phyloP scores from a whole-genome alignment of 306 rosid genomes.

The Fragaria ananassa region DNA sequence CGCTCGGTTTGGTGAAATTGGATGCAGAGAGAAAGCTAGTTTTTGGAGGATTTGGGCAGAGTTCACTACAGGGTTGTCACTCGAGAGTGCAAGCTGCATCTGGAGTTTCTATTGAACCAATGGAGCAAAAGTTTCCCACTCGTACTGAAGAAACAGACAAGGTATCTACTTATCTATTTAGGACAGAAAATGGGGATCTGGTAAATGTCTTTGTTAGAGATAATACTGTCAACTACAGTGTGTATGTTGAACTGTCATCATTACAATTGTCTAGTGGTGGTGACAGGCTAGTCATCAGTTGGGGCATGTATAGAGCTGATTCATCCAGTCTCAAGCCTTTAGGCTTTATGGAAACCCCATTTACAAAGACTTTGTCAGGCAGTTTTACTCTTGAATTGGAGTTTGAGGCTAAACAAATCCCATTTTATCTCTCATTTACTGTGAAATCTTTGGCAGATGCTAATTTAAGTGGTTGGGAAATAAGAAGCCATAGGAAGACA shows the following conservation, averaged over 20 bases:
- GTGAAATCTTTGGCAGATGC: conserved; percentile 33
- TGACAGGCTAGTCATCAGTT: conserved; percentile 44
- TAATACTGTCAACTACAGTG: conserved; percentile 41
- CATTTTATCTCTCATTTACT: conserved; percentile 73
- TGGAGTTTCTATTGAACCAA: conserved; percentile 40
- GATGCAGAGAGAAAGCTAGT: conserved; percentile 30
- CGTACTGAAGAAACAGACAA: conserved; percentile 33
- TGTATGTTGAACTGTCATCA: conserved; percentile 54
- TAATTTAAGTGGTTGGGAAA: conserved; percentile 38
- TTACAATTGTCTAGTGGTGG: conserved; percentile 28
- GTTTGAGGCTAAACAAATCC: conserved; percentile 57
- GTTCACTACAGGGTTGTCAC: conserved; percentile 24
- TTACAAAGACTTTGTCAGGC: conserved; percentile 33
- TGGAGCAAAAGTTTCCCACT: conserved; percentile 22
- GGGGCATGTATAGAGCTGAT: conserved; percentile 68
- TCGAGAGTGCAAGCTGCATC: conserved; percentile 42
- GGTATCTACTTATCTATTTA: conserved; percentile 55
- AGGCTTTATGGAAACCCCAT: conserved; percentile 34
- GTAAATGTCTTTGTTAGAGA: conserved; percentile 64
- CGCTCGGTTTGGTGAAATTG: conserved; percentile 29
- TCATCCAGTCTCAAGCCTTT: conserved; percentile 36
- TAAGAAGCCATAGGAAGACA: conserved; percentile 67
- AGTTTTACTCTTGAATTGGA: conserved; percentile 52
- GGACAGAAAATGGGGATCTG: conserved; percentile 67
- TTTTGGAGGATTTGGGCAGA: conserved; percentile 25